Conservation (phyloP, 2,329 filamentous ascomycete genomes). For the Botryotinia convoluta region DNA sequence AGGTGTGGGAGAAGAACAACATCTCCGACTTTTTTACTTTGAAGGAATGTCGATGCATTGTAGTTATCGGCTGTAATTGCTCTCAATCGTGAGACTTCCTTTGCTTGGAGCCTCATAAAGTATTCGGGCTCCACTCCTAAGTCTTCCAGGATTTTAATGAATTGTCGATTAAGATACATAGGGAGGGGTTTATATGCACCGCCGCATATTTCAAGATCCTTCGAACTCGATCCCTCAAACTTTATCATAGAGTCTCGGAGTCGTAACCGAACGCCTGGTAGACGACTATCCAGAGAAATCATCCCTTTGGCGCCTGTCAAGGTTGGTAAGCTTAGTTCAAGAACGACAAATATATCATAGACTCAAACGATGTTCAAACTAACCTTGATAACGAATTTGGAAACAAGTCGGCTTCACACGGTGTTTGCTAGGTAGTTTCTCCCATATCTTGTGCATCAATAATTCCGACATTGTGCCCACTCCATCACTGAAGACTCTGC, state of each 20-base stretch:
- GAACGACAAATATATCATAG: background rate
- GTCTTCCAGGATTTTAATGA: slow-evolving; percentile 86
- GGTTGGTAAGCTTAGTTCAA: background rate
- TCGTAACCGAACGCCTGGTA: slow-evolving; percentile 56
- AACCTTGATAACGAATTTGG: slow-evolving; percentile 70
- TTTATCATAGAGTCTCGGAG: slow-evolving; percentile 78
- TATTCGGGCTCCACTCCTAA: slow-evolving; percentile 57
- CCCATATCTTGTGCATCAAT: slow-evolving; percentile 60
- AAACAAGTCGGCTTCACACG: slow-evolving; percentile 59
- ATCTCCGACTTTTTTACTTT: slow-evolving; percentile 58
- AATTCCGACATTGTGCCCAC: slow-evolving; percentile 68
- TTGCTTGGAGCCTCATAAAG: slow-evolving; percentile 63
- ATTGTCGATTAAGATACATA: slow-evolving; percentile 71
- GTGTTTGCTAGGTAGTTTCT: slow-evolving; percentile 47
- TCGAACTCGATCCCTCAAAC: slow-evolving; percentile 56
- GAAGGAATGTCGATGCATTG: slow-evolving; percentile 66
- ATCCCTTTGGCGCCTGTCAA: slow-evolving; percentile 68
- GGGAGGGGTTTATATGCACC: slow-evolving; percentile 64
- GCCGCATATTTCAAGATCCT: slow-evolving; percentile 70
- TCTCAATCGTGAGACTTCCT: slow-evolving; percentile 59
- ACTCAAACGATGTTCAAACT: slow-evolving; percentile 8
- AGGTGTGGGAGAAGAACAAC: slow-evolving; percentile 60
- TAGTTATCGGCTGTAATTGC: slow-evolving; percentile 54
- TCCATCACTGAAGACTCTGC: slow-evolving; percentile 72
- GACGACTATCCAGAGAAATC: slow-evolving; percentile 63